Conservation (phyloP, 495 filamentous ascomycete species). For the Parmelia sp. region DNA sequence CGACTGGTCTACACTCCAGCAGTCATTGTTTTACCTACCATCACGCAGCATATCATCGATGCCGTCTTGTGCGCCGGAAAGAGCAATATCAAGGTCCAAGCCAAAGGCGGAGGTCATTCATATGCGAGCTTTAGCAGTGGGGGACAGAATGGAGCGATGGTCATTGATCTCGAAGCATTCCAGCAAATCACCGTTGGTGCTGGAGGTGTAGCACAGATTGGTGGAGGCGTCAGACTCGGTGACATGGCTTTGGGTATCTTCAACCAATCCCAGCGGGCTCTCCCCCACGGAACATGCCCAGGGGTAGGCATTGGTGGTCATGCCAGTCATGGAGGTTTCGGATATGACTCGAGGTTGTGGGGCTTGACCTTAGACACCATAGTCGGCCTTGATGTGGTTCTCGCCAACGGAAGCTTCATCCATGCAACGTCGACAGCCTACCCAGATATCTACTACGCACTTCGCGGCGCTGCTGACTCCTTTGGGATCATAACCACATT, state of each 20-base stretch:
- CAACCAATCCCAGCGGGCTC: slow-evolving; percentile 54
- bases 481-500: slow-evolving; percentile 63
- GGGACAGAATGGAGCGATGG: slow-evolving; percentile 38
- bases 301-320: slow-evolving; percentile 70
- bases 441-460: slow-evolving; percentile 42
- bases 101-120: slow-evolving; percentile 58
- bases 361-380: slow-evolving; percentile 61
- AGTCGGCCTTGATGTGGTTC: slow-evolving; percentile 54
- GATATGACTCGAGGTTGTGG: slow-evolving; percentile 55
- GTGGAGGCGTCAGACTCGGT: slow-evolving; percentile 56
- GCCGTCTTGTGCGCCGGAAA: slow-evolving; percentile 53
- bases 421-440: slow-evolving; percentile 31
- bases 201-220: slow-evolving; percentile 56
- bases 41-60: slow-evolving; percentile 49
- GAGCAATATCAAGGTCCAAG: slow-evolving; percentile 55
- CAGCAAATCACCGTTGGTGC: slow-evolving; percentile 49
- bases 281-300: slow-evolving; percentile 62
- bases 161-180: slow-evolving; percentile 41
- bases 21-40: slow-evolving; percentile 56
- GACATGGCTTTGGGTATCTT: slow-evolving; percentile 55
- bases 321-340: slow-evolving; percentile 63
- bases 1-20: slow-evolving; percentile 53
- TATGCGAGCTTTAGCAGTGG: slow-evolving; percentile 39
- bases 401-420: slow-evolving; percentile 51
- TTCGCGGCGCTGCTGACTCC: slow-evolving; percentile 51